Base-by-base conservation (phyloP, 345 rosid species). In the Euclidium syriacum region DNA sequence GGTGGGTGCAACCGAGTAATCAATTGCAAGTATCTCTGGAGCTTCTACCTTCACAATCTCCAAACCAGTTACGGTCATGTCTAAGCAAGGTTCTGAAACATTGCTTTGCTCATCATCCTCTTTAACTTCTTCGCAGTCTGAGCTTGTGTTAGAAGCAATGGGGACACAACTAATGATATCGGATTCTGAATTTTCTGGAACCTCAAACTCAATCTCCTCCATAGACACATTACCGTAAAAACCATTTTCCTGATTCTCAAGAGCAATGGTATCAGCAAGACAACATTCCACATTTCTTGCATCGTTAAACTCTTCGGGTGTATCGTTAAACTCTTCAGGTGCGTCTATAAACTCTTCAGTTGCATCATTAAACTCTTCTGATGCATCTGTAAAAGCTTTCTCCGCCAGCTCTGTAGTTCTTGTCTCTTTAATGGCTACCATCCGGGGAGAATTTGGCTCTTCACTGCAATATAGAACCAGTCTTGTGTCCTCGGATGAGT, bases 11-110 rank as follows among this genome's bases (percentile, higher is more conserved):
- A 49, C 52, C 23, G 62, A 17, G 52, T 38, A 29, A 27, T 47
- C 64, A 29, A 63, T 24, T 33, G 27, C 72, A 52, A 47, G 35
- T 49, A 51, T 56, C 33, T 67, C 71, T 50, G 71, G 73, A 78
- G 22, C 55, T 33, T 61, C 58, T 30, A 49, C 38, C 65, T 73
- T 57, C 53, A 73, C 58, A 52, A 67, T 65, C 72, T 75, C 73
- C 66, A 62, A 61, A 58, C 65, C 58, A 34, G 76, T 69, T 50
- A 48, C 51, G 20, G 17, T 34, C 16, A 15, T 30, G 42, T 40
- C 66, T 58, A 27, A 24, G 53, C 16, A 33, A 38, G 42, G 20
- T 5, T 27, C 27, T 20, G 46, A 44, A 65, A 41, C 42, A 39
- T 61, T 49, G 56, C 40, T 66, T 47, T 77, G 77, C 53, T 15